These are phyloP conservation scores for Hypoxylon crocopeplum DNA, from an alignment of 495 filamentous ascomycete species.

Conservation along the genomic window DNA sequence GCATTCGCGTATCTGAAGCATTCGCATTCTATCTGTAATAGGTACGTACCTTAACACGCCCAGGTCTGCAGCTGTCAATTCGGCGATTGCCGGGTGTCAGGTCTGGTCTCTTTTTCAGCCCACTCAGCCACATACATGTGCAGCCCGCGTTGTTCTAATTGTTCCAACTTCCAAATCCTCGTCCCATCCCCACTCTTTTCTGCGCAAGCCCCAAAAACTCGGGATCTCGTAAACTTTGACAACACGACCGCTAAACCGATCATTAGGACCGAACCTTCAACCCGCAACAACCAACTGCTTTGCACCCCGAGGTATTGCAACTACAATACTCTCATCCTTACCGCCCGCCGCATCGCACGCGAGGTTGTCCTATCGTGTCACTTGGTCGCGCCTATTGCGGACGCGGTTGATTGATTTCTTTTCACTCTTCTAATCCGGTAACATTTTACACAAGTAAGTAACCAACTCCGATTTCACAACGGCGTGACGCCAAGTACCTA, in stretches of 20 bases:
- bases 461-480: slow-evolving; percentile 21
- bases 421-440: no score
- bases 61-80: neutral
- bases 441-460: slow-evolving; percentile 16
- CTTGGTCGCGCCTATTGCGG: no score
- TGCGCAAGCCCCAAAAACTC: slow-evolving; percentile 38
- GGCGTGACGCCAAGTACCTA: slow-evolving; percentile 22
- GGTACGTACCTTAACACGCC: no score
- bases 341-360: no score
- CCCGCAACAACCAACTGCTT: slow-evolving; percentile 29
- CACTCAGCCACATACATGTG: no score
- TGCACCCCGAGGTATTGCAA: slow-evolving; percentile 30
- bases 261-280: slow-evolving; percentile 35
- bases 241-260: slow-evolving; percentile 36
- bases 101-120: no score
- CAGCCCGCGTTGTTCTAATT: no score
- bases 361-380: no score
- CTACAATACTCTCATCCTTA: slow-evolving; percentile 17
- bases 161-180: slow-evolving; percentile 16
- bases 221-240: slow-evolving; percentile 42
- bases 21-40: no score
- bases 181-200: slow-evolving; percentile 32
- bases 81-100: neutral
- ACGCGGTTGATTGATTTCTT: no score
- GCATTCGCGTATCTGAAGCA: no score